Conservation (phyloP, 2,329 filamentous ascomycete species). For the Trichoderma simmonsii region DNA sequence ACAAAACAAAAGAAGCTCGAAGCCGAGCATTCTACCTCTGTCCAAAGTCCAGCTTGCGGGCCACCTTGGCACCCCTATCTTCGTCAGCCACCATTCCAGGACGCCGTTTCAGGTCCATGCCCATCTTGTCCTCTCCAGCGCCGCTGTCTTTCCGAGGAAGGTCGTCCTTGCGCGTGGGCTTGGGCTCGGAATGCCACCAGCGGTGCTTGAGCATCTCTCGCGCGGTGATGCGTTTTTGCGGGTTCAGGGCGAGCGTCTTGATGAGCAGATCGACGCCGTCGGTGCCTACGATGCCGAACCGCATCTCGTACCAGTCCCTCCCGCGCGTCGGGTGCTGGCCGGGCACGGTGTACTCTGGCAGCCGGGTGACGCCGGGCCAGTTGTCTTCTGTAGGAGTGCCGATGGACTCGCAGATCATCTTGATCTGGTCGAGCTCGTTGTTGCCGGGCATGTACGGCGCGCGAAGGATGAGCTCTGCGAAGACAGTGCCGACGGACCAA, state of each 20-base stretch:
- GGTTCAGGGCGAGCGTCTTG: conserved; percentile 80
- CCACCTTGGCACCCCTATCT: conserved; percentile 69
- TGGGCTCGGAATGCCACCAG: conserved; percentile 83
- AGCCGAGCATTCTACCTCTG: conserved; percentile 32
- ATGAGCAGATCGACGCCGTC: conserved; percentile 86
- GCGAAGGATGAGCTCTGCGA: conserved; percentile 84
- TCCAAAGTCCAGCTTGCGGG: conserved; percentile 78
- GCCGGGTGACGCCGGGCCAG: conserved; percentile 84
- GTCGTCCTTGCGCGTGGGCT: conserved; percentile 76
- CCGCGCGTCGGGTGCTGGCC: conserved; percentile 61
- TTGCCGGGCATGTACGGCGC: conserved; percentile 80
- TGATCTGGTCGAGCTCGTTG: conserved; percentile 82
- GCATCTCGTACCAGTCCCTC: conserved; percentile 68
- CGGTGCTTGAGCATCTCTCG: conserved; percentile 73
- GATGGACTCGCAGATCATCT: conserved; percentile 77
- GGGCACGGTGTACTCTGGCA: conserved; percentile 76
- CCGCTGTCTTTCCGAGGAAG: conserved; percentile 66
- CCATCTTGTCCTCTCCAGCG: conserved; percentile 71
- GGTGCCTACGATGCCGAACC: conserved; percentile 76
- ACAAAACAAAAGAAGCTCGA: neutral
- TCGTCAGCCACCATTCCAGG: conserved; percentile 63
- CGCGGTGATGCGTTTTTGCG: conserved; percentile 77
- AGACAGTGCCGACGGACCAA: conserved; percentile 90
- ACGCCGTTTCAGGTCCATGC: conserved; percentile 74
- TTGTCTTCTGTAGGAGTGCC: conserved; percentile 91